Evolutionary conservation across 2,329 filamentous ascomycete species (phyloP), one percentile per base, ranked within the genome.

Genomic region (Monosporascus sp.): DNA sequence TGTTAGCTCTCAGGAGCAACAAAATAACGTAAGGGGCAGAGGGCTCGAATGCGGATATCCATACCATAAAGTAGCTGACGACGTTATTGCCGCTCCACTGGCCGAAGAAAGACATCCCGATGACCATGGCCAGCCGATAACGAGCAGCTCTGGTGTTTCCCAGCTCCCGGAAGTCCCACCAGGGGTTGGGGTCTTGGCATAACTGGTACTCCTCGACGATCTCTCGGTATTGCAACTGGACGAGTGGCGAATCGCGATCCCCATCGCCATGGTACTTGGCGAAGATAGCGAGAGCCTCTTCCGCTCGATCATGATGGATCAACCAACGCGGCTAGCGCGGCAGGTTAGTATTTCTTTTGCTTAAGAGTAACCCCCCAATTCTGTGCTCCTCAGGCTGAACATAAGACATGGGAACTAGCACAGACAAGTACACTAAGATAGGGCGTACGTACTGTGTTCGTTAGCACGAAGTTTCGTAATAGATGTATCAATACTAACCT

Each of bases 241-340:
- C 80, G 49, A 83, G 70, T 0, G 76, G 74, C 0, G 74, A 77
- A 50, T 71, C 68, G 1, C 74, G 73, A 58, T 82, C 75, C 2
- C 80, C 83, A 50, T 86, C 76, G 15, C 78, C 81, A 59, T 84
- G 84, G 60, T 80, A 86, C 57, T 80, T 81, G 18, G 77, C 75
- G 54, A 87, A 74, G 18, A 81, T 77, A 9, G 74, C 72, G 15
- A 79, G 70, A 1, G 81, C 82, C 57, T 85, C 74, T 22, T 83
- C 80, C 14, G 75, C 70, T 25, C 79, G 75, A 56, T 82, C 77
- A 56, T 85, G 61, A 49, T 63, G 64, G 22, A 60, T 71, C 56
- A 69, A 54, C 67, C 66, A 67, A 38, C 68, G 59, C 22, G 69
- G 68, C 39, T 46, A 22, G 24, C 11, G 18, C n/a, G 7, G 15